phyloP scores from a whole-genome alignment of 2,329 filamentous ascomycete species.

The Colletotrichum sp. region DNA sequence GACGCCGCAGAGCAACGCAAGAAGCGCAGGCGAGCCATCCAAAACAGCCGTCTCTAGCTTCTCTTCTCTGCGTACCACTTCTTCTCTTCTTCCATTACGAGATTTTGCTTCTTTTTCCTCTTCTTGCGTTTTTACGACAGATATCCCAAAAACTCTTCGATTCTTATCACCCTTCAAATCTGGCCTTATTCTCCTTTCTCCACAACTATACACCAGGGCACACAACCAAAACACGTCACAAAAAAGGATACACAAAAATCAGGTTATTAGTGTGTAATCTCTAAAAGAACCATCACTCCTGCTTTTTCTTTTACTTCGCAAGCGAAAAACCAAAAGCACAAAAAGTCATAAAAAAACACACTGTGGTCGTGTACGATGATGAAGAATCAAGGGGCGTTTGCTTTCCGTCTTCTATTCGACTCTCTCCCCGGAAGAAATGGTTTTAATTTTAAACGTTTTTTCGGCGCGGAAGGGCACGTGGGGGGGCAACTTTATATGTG shows the following conservation, averaged over 20 bases:
- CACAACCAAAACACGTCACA: background rate
- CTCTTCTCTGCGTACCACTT: background rate
- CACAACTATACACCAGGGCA: background rate
- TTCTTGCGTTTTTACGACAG: background rate
- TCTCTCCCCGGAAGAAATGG: background rate
- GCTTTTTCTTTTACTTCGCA: background rate
- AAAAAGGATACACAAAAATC: slow-evolving; percentile 14
- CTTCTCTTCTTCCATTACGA: background rate
- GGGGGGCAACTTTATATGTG: background rate
- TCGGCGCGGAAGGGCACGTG: background rate
- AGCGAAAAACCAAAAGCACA: background rate
- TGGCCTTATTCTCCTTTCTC: too few species aligned
- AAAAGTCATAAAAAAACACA: background rate
- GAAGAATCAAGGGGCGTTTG: background rate
- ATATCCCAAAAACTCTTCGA: background rate
- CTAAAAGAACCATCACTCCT: background rate
- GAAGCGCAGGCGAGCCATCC: slow-evolving; percentile 17
- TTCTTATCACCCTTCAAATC: too few species aligned
- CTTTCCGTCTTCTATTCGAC: background rate
- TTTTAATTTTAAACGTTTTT: background rate
- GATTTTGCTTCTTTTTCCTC: background rate
- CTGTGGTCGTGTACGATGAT: background rate
- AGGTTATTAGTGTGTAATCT: background rate
- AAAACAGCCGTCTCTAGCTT: slow-evolving; percentile 18
- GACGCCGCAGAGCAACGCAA: slow-evolving; percentile 18